Evolutionary conservation across 352 stramenopile genomes (phyloP).

Genomic region (Globisporangium cederbergense): DNA sequence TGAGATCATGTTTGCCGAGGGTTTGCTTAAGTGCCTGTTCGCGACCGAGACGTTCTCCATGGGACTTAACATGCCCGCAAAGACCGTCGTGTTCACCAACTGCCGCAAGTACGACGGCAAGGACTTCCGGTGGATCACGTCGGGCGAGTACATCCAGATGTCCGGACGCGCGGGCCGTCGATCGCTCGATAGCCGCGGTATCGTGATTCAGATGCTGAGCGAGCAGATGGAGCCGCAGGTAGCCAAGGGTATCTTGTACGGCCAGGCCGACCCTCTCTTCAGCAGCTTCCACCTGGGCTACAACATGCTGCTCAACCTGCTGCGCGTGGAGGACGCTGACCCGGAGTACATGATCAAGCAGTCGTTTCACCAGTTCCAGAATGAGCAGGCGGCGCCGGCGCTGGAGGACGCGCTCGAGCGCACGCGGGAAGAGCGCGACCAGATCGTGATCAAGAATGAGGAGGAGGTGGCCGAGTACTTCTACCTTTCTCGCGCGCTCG

Average conservation of each 20-base stretch:
- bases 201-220: slow-evolving; percentile 99
- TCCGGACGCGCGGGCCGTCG: slow-evolving; percentile 95
- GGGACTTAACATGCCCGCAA: slow-evolving; percentile 99
- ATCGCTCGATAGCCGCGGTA: slow-evolving; percentile 96
- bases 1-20: slow-evolving; percentile 89
- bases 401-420: slow-evolving; percentile 79
- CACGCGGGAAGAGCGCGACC: slow-evolving; percentile 77
- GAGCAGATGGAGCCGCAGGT: slow-evolving; percentile 98
- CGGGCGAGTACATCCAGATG: slow-evolving; percentile 96
- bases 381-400: slow-evolving; percentile 72
- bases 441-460: slow-evolving; percentile 90
- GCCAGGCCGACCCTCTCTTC: slow-evolving; percentile 61
- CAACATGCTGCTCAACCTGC: slow-evolving; percentile 99
- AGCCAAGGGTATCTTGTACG: slow-evolving; percentile 93
- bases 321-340: slow-evolving; percentile 96
- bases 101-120: slow-evolving; percentile 96
- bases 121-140: slow-evolving; percentile 95
- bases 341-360: slow-evolving; percentile 98
- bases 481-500: slow-evolving; percentile 89
- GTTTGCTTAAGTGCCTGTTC: slow-evolving; percentile 98
- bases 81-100: slow-evolving; percentile 99
- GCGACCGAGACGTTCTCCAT: slow-evolving; percentile 98
- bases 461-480: slow-evolving; percentile 87
- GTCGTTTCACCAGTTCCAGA: slow-evolving; percentile 97
- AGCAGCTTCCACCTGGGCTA: slow-evolving; percentile 97